phyloP scores from a whole-genome alignment of 768 basidiomycete genomes.

The Naematelia encephala region DNA sequence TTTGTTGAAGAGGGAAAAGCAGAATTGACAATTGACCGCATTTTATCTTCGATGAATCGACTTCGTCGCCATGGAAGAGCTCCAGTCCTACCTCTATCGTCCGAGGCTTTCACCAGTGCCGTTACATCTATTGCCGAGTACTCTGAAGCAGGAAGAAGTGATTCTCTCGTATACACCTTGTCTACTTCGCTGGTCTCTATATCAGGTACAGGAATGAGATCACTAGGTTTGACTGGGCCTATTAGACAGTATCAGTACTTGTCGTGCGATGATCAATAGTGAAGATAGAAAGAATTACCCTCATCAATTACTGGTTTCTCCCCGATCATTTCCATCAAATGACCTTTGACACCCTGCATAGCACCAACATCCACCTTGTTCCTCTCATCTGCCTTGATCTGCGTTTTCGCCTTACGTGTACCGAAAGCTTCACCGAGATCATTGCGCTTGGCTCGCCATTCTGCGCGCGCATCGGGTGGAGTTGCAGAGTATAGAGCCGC shows the following conservation, averaged over 20 bases:
- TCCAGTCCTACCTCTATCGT: constrained; percentile 56
- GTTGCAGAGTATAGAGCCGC: constrained; percentile 7
- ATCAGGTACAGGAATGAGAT: constrained; percentile 74
- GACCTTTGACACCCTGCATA: constrained; percentile 76
- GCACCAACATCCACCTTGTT: constrained; percentile 84
- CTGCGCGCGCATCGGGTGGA: constrained; percentile 7
- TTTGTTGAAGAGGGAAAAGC: constrained; percentile 9
- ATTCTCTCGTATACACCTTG: constrained; percentile 60
- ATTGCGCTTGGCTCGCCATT: constrained; percentile 64
- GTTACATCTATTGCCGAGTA: constrained; percentile 66
- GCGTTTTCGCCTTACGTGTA: constrained; percentile 85
- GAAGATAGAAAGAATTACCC: constrained; percentile 56
- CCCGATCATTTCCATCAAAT: constrained; percentile 79
- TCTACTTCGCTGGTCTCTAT: constrained; percentile 63
- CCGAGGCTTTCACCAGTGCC: constrained; percentile 58
- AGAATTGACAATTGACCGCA: constrained; percentile 29
- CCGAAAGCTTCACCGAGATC: constrained; percentile 90
- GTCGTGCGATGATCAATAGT: no score
- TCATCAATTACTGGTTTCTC: constrained; percentile 68
- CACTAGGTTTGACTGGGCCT: constrained; percentile 49
- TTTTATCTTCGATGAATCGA: constrained; percentile 66
- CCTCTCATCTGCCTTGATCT: constrained; percentile 78
- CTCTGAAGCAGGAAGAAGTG: constrained; percentile 75
- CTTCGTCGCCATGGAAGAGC: constrained; percentile 59
- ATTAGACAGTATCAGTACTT: constrained; percentile 5